Conservation (phyloP, 169 alveolate species). For the Ichthyophthirius multifiliis region DNA sequence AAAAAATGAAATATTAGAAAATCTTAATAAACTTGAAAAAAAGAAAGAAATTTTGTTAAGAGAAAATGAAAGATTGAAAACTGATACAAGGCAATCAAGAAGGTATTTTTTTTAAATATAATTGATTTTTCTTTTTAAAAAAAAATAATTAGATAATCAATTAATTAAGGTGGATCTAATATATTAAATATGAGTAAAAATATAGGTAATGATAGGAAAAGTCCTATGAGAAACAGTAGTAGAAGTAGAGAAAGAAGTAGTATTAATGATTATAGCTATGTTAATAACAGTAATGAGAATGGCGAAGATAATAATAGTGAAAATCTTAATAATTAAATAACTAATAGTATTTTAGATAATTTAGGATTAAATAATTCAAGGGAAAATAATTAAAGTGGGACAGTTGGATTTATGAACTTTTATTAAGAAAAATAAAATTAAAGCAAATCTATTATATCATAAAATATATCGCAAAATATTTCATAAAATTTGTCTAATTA, state of each 20-base stretch:
- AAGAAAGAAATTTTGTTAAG: constrained; percentile 74
- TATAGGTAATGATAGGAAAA: neutral
- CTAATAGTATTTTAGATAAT: constrained; percentile 2
- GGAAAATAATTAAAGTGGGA: no score
- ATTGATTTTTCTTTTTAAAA: neutral
- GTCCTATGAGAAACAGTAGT: constrained; percentile 8
- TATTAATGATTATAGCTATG: constrained; percentile 1
- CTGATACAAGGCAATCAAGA: neutral
- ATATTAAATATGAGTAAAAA: constrained; percentile 2
- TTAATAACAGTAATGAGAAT: neutral
- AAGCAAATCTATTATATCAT: no score
- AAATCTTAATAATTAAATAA: no score
- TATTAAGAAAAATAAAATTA: no score
- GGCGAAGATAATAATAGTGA: constrained; percentile 2
- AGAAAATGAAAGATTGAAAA: constrained; percentile 80
- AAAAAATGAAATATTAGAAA: constrained; percentile 68
- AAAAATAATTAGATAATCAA: neutral
- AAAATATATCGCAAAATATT: no score
- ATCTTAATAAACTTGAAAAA: constrained; percentile 58
- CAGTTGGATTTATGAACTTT: no score
- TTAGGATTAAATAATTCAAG: neutral
- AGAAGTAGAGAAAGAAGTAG: constrained; percentile 11
- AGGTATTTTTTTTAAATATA: neutral
- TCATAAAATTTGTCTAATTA: no score
- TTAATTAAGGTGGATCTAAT: neutral